Evolutionary conservation across 1,139 yeast species (phyloP).

Genomic region (Hanseniaspora gamundiae): DNA sequence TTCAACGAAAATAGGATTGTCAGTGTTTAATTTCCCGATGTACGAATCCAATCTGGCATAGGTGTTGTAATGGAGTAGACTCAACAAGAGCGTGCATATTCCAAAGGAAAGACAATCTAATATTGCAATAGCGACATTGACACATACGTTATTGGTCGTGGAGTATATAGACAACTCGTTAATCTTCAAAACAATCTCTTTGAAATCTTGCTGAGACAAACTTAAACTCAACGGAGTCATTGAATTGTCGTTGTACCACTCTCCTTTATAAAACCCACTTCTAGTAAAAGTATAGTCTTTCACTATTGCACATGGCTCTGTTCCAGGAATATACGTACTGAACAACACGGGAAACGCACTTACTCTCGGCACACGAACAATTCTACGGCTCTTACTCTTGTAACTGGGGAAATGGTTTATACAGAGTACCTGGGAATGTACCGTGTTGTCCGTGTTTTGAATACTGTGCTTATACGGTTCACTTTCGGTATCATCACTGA

Average conservation of each 20-base stretch:
- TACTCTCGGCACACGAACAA: not conserved
- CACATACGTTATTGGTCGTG: not conserved
- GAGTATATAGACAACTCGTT: not conserved
- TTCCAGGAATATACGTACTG: not conserved
- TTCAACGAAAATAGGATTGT: not conserved
- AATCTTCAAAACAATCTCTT: not conserved
- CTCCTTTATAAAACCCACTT: not conserved
- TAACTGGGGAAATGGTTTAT: not conserved
- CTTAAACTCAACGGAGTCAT: not conserved
- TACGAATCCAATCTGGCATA: not conserved
- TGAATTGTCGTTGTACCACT: slow-evolving; percentile 1
- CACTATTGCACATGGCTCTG: not conserved
- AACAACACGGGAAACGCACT: not conserved
- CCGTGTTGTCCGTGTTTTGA: not conserved
- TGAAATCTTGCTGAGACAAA: not conserved
- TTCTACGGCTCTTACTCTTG: not conserved
- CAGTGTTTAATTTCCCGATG: not conserved
- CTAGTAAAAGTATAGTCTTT: not conserved
- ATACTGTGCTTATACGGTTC: not conserved
- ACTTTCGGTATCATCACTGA: not conserved
- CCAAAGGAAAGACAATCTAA: not conserved
- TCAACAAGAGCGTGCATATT: not conserved
- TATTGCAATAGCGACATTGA: not conserved
- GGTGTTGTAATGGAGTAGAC: not conserved
- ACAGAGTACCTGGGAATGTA: not conserved